Evolutionary conservation across 2,329 filamentous ascomycete genomes (phyloP).

Genomic region (Alternaria alternata): DNA sequence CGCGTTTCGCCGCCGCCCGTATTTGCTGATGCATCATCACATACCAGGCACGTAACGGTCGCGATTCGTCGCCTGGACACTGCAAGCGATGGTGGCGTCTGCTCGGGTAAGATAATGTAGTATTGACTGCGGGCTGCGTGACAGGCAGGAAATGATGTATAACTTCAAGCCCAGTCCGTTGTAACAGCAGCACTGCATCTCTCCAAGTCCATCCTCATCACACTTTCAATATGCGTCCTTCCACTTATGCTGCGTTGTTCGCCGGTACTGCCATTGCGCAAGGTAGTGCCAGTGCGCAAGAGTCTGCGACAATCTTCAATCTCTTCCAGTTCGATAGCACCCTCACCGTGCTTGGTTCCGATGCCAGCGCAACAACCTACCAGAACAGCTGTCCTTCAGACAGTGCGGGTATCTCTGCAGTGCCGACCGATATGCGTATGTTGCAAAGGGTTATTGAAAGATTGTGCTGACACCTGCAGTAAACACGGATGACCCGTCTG

Average conservation of each 20-base stretch:
- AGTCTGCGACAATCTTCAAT: slow-evolving; percentile 29
- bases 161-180: neutral
- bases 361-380: slow-evolving; percentile 34
- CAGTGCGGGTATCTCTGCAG: slow-evolving; percentile 18
- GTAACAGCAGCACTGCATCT: neutral
- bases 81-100: slow-evolving; percentile 3
- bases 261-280: slow-evolving; percentile 30
- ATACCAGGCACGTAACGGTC: neutral
- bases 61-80: slow-evolving; percentile 8
- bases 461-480: slow-evolving; percentile 2
- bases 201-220: neutral
- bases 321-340: slow-evolving; percentile 17
- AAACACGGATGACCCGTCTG: neutral
- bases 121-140: neutral
- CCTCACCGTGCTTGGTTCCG: slow-evolving; percentile 31
- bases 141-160: neutral
- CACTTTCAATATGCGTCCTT: slow-evolving; percentile 29
- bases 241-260: slow-evolving; percentile 24
- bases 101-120: neutral
- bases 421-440: slow-evolving; percentile 11
- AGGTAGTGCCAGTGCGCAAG: slow-evolving; percentile 28
- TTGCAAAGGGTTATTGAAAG: neutral
- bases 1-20: neutral
- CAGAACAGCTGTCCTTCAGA: slow-evolving; percentile 25
- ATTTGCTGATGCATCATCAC: slow-evolving; percentile 15